Evolutionary conservation across 78 protist genomes (phyloP).

Genomic region (Planoprotostelium fungivorum): DNA sequence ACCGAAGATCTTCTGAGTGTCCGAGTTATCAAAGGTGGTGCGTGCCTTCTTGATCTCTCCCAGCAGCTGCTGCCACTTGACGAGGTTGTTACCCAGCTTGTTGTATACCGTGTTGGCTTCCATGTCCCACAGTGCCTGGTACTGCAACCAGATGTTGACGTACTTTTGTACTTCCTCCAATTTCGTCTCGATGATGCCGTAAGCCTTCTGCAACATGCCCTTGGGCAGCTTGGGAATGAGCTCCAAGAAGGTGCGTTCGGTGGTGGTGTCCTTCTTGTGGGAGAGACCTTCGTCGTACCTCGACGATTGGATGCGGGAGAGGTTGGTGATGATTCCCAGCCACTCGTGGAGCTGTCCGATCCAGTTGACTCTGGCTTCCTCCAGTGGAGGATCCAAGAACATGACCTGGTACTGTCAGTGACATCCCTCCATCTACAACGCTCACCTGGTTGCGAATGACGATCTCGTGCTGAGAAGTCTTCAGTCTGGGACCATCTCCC

Average conservation of each 20-base stretch:
- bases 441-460: slow-evolving; percentile 62
- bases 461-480: slow-evolving; percentile 63
- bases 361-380: slow-evolving; percentile 69
- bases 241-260: slow-evolving; percentile 31
- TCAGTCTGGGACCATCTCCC: slow-evolving; percentile 21
- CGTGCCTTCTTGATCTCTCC: slow-evolving; percentile 67
- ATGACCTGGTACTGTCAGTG: slow-evolving; percentile 28
- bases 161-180: slow-evolving; percentile 45
- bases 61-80: slow-evolving; percentile 68
- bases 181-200: slow-evolving; percentile 43
- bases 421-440: not conserved
- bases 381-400: slow-evolving; percentile 80
- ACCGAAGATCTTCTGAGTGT: slow-evolving; percentile 69
- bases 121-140: slow-evolving; percentile 95
- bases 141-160: slow-evolving; percentile 82
- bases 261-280: not conserved
- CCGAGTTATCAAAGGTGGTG: slow-evolving; percentile 75
- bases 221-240: slow-evolving; percentile 56
- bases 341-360: slow-evolving; percentile 54
- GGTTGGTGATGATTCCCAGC: slow-evolving; percentile 50
- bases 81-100: slow-evolving; percentile 78
- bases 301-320: slow-evolving; percentile 55
- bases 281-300: slow-evolving; percentile 39
- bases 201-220: slow-evolving; percentile 45
- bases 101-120: slow-evolving; percentile 43